A percentile compares a stretch with the other conserved stretches of the same genome.
These are phyloP conservation scores for Stagonosporopsis rhizophila DNA, from an alignment of 2,329 filamentous ascomycete species.

Conservation along the genomic window DNA sequence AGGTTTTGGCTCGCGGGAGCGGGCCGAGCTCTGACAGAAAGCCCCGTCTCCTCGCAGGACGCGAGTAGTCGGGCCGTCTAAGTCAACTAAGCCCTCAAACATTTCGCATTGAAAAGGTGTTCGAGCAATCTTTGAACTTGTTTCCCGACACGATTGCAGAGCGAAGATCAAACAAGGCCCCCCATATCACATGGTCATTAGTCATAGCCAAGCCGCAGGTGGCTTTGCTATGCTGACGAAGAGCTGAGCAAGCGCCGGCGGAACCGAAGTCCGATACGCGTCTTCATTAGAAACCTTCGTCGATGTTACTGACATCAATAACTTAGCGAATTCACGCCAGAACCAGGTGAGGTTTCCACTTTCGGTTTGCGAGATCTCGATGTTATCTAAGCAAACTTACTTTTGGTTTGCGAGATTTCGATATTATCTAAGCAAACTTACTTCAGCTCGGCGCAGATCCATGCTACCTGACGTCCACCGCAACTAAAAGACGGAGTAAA, in stretches of 20 bases:
- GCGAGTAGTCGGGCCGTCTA: conserved; percentile 14
- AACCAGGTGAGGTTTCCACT: background rate
- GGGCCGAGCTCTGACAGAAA: conserved; percentile 22
- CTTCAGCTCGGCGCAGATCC: background rate
- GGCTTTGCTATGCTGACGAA: background rate
- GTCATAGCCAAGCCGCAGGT: background rate
- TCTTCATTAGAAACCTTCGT: conserved; percentile 4
- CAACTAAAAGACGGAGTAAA: background rate
- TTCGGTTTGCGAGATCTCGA: background rate
- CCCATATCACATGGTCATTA: background rate
- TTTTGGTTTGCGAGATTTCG: background rate
- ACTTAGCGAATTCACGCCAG: background rate
- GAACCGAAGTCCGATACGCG: background rate
- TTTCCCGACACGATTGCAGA: background rate
- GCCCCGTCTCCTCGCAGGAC: conserved; percentile 14
- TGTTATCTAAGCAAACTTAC: background rate
- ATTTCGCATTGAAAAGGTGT: background rate
- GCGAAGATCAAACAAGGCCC: conserved; percentile 3
- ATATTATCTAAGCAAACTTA: background rate
- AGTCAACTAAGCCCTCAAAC: background rate
- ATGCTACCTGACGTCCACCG: background rate
- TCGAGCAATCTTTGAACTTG: background rate
- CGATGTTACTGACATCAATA: background rate
- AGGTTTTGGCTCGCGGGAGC: conserved; percentile 20
- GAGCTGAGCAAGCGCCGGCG: conserved; percentile 7